Evolutionary conservation across 2,329 filamentous ascomycete species (phyloP).

Genomic region (Sporothrix phasma): DNA sequence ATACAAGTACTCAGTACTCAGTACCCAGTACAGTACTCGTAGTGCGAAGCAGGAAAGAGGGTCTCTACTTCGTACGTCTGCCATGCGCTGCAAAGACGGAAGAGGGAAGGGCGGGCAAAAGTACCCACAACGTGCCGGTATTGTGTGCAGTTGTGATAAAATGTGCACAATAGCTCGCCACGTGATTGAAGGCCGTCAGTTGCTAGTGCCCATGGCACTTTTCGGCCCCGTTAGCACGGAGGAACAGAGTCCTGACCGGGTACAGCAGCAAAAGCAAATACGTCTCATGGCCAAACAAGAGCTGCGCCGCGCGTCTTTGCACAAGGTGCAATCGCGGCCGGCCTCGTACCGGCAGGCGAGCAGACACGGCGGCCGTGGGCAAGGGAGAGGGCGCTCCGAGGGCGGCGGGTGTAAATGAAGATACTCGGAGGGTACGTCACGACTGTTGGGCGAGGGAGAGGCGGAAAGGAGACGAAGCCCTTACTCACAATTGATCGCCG

Average conservation of each 20-base stretch:
- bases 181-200: background rate
- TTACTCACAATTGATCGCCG: constrained; percentile 10
- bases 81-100: too few species aligned
- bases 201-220: background rate
- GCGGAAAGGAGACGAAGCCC: background rate
- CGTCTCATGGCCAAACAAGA: background rate
- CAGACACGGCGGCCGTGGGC: background rate
- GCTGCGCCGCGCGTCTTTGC: background rate
- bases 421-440: background rate
- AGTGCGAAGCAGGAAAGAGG: too few species aligned
- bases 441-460: background rate
- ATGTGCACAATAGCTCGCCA: constrained; percentile 2
- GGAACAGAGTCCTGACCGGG: background rate
- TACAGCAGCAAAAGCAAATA: background rate
- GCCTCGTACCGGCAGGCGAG: background rate
- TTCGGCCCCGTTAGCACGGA: background rate
- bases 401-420: background rate
- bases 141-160: background rate
- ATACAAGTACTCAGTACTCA: too few species aligned
- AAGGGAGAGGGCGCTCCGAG: background rate
- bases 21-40: too few species aligned
- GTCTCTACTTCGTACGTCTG: too few species aligned
- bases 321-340: background rate
- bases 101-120: background rate
- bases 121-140: background rate